Percentiles rank a stretch among this genome's conserved stretches.
Evolutionary conservation across 2,329 filamentous ascomycete species (phyloP).

Genomic region (Cyphellophora europaea): DNA sequence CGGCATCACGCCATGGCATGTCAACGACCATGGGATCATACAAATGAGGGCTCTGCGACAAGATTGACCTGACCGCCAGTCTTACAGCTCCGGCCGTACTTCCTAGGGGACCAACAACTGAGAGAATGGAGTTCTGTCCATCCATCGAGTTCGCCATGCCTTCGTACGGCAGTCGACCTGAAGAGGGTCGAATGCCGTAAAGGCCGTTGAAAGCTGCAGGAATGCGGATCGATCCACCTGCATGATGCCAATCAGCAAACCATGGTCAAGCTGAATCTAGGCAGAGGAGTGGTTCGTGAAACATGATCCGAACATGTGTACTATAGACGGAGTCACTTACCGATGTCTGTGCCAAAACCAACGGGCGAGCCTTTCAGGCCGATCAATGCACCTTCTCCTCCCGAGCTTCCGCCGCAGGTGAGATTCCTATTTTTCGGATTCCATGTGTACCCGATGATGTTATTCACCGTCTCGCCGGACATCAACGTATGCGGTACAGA

Average conservation of each 20-base stretch:
- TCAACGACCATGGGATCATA: slow-evolving; percentile 56
- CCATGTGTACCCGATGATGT: slow-evolving; percentile 49
- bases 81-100: slow-evolving; percentile 45
- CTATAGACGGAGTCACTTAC: too few species aligned
- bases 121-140: slow-evolving; percentile 54
- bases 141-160: slow-evolving; percentile 55
- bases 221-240: slow-evolving; percentile 48
- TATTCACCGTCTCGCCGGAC: slow-evolving; percentile 52
- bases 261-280: too few species aligned
- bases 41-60: slow-evolving; percentile 55
- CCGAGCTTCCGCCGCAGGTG: slow-evolving; percentile 48
- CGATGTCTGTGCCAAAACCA: slow-evolving; percentile 51
- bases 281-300: too few species aligned
- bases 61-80: slow-evolving; percentile 46
- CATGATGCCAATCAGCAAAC: too few species aligned
- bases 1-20: slow-evolving; percentile 53
- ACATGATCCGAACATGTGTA: too few species aligned
- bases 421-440: slow-evolving; percentile 50
- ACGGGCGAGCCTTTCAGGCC: slow-evolving; percentile 43
- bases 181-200: slow-evolving; percentile 46
- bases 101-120: slow-evolving; percentile 55
- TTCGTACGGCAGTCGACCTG: slow-evolving; percentile 45
- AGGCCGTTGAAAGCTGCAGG: slow-evolving; percentile 52
- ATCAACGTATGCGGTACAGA: slow-evolving; percentile 48
- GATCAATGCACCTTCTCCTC: slow-evolving; percentile 49